These are phyloP conservation scores for Flaveria ramosissima DNA, from an alignment of 129 eudicot genomes.

Conservation along the genomic window DNA sequence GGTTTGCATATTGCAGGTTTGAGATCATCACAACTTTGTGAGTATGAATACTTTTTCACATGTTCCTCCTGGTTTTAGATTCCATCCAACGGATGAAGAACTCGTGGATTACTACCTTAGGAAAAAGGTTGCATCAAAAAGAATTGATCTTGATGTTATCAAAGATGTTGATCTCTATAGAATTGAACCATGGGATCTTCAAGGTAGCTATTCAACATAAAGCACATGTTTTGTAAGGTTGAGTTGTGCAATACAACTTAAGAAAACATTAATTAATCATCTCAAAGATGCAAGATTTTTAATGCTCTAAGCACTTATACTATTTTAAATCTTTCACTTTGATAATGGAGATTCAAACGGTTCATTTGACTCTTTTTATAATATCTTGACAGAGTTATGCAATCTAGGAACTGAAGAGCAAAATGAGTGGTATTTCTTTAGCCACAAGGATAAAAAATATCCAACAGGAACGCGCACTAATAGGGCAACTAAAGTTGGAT, in stretches of 20 bases:
- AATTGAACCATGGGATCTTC: slow-evolving; percentile 54
- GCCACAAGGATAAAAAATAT: slow-evolving; percentile 53
- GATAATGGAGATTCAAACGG: background rate
- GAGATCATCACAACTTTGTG: slow-evolving; percentile 18
- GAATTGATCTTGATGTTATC: slow-evolving; percentile 44
- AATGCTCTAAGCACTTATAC: background rate
- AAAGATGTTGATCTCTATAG: slow-evolving; percentile 43
- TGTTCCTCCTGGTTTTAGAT: slow-evolving; percentile 55
- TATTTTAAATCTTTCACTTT: background rate
- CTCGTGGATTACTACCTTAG: slow-evolving; percentile 50
- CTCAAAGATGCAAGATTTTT: background rate
- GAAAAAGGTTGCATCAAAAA: slow-evolving; percentile 44
- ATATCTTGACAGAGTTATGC: slow-evolving; percentile 44
- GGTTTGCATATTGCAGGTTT: slow-evolving; percentile 37
- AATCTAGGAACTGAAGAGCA: slow-evolving; percentile 60
- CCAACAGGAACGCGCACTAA: slow-evolving; percentile 50
- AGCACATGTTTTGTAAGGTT: background rate
- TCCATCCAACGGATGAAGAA: slow-evolving; percentile 51
- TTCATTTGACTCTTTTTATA: slow-evolving; percentile 18
- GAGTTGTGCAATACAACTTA: slow-evolving; percentile 1
- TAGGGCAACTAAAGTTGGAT: slow-evolving; percentile 57
- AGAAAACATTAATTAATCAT: slow-evolving; percentile 12
- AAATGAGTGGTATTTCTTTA: slow-evolving; percentile 59
- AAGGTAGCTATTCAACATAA: slow-evolving; percentile 28
- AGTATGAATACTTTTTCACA: slow-evolving; percentile 42